Evolutionary conservation across 345 rosid genomes (phyloP).

Genomic region (Balakata baccata): DNA sequence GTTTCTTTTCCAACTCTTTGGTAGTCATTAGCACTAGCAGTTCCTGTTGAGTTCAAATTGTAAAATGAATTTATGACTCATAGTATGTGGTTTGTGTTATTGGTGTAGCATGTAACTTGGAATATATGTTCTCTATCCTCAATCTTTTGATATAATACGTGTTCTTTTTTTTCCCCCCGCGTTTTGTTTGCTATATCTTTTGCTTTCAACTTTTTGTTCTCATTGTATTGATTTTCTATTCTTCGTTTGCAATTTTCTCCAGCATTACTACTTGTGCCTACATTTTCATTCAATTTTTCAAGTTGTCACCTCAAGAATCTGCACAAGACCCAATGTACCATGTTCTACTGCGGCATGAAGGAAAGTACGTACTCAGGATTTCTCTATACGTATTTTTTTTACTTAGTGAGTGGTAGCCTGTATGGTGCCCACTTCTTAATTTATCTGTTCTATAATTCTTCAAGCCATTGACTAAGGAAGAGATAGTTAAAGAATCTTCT

Average conservation of each 20-base stretch:
- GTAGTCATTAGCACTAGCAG: not conserved
- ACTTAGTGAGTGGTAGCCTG: not conserved
- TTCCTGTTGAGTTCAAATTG: too few relatives aligned
- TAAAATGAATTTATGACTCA: too few relatives aligned
- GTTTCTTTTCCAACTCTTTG: not conserved
- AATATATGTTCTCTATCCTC: too few relatives aligned
- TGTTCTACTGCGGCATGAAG: conserved; percentile 45
- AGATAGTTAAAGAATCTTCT: not conserved
- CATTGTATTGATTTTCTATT: not conserved
- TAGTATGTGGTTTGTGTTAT: too few relatives aligned
- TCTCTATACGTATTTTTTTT: not conserved
- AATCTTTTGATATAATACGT: not conserved
- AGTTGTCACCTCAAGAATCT: conserved; percentile 64
- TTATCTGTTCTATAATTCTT: not conserved
- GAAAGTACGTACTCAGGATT: conserved; percentile 45
- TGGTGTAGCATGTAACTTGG: not conserved
- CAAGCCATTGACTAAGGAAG: not conserved
- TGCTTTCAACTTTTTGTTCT: not conserved
- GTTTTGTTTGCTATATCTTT: not conserved
- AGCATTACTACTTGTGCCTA: conserved; percentile 59
- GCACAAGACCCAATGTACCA: conserved; percentile 65
- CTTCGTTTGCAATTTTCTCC: not conserved
- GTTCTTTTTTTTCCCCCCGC: not conserved
- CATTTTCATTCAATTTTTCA: conserved; percentile 62
- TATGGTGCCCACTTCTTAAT: not conserved